A percentile compares a stretch with the other conserved stretches of the same genome.
Evolutionary conservation across 306 rosid genomes (phyloP).

Genomic region (Aeschynomene evenia): DNA sequence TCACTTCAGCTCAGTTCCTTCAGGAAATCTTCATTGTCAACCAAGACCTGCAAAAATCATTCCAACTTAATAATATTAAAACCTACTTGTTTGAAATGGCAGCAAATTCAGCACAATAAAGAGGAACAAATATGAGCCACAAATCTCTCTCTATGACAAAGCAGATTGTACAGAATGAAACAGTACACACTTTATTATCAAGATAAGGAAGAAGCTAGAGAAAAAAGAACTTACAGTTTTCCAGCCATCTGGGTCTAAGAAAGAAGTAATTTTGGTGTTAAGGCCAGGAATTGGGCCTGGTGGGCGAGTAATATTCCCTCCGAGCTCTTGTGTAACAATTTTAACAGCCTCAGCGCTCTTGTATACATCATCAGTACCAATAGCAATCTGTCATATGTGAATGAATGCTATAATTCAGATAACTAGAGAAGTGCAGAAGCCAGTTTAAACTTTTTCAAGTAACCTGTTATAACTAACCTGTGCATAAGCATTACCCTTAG

Average conservation of each 20-base stretch:
- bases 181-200: background rate
- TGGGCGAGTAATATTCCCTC: conserved; percentile 88
- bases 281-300: conserved; percentile 84
- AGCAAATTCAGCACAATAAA: background rate
- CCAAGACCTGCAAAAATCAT: conserved; percentile 63
- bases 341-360: conserved; percentile 76
- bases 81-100: background rate
- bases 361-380: conserved; percentile 90
- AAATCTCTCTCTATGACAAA: background rate
- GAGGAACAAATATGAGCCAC: background rate
- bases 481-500: conserved; percentile 88
- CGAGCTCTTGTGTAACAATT: conserved; percentile 69
- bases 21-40: conserved; percentile 82
- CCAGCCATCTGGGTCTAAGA: conserved; percentile 94
- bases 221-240: conserved; percentile 72
- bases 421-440: conserved; percentile 15
- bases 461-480: conserved; percentile 52
- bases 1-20: conserved; percentile 81
- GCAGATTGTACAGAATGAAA: background rate
- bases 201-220: background rate
- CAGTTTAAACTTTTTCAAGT: background rate
- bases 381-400: conserved; percentile 64
- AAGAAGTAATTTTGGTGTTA: conserved; percentile 71
- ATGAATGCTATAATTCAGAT: conserved; percentile 6
- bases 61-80: conserved; percentile 17